phyloP scores from a whole-genome alignment of 352 stramenopile species.

The Globisporangium nagaii region DNA sequence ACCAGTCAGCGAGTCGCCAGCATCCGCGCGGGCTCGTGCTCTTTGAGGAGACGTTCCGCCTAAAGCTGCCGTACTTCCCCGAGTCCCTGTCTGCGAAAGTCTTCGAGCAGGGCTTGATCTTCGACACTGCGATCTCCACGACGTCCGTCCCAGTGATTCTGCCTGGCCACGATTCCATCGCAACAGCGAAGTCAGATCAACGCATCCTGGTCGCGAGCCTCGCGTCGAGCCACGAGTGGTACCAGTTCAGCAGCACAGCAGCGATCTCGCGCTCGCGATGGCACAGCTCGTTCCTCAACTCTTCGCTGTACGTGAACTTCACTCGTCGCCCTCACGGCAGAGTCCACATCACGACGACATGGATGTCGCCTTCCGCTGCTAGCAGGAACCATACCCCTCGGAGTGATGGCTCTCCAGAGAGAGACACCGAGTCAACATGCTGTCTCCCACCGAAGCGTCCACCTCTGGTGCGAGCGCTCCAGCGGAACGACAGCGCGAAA shows the following conservation, averaged over 20 bases:
- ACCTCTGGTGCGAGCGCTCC: neutral
- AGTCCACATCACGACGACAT: constrained; percentile 34
- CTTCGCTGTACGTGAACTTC: constrained; percentile 30
- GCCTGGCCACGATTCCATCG: constrained; percentile 23
- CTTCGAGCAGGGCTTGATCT: constrained; percentile 33
- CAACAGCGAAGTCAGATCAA: neutral
- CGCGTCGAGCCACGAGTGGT: constrained; percentile 54
- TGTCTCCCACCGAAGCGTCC: constrained; percentile 10
- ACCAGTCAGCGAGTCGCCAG: neutral
- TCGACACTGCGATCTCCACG: constrained; percentile 42
- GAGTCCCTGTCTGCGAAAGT: constrained; percentile 38
- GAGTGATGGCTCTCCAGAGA: neutral
- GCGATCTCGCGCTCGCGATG: constrained; percentile 35
- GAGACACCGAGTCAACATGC: neutral
- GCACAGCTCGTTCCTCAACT: constrained; percentile 58
- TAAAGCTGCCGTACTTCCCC: constrained; percentile 48
- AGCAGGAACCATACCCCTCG: neutral
- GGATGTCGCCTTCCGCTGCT: constrained; percentile 18
- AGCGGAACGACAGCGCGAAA: constrained; percentile 1
- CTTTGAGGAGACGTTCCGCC: constrained; percentile 40
- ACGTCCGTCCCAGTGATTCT: constrained; percentile 42
- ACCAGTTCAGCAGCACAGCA: constrained; percentile 59
- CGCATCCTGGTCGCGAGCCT: constrained; percentile 37
- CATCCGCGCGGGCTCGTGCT: constrained; percentile 23
- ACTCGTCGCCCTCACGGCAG: constrained; percentile 41